Percentiles rank a stretch among this genome's conserved stretches.
Evolutionary conservation across 805 yeast genomes (phyloP).

Genomic region (Lipomyces chichibuensis): DNA sequence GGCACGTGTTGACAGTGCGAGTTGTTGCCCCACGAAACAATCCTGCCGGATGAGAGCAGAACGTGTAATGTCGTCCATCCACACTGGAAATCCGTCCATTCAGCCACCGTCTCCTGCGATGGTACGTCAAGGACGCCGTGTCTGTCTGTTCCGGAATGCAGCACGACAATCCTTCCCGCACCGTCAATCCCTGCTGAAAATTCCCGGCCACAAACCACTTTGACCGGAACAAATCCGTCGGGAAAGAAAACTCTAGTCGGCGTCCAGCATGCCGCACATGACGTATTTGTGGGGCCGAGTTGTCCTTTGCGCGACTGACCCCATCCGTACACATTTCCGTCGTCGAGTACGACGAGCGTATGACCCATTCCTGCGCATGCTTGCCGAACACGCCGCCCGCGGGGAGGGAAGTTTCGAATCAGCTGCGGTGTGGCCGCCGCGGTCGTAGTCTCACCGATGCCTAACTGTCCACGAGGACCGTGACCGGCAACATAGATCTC

Average conservation of each 20-base stretch:
- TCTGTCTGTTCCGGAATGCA: constrained; percentile 7
- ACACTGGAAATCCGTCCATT: constrained; percentile 43
- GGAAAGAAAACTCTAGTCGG: constrained; percentile 11
- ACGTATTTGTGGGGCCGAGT: constrained; percentile 40
- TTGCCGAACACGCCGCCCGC: constrained; percentile 25
- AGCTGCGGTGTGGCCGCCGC: not conserved
- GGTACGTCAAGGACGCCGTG: constrained; percentile 10
- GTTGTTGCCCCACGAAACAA: constrained; percentile 70
- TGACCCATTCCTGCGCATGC: constrained; percentile 45
- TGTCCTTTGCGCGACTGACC: constrained; percentile 70
- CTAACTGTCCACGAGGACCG: constrained; percentile 78
- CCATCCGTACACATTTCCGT: constrained; percentile 63
- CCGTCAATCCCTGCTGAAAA: constrained; percentile 50
- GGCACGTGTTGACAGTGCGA: constrained; percentile 68
- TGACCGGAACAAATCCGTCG: constrained; percentile 12
- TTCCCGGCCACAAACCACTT: constrained; percentile 59
- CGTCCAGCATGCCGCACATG: not conserved
- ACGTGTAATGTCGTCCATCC: constrained; percentile 86
- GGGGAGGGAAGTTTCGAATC: constrained; percentile 33
- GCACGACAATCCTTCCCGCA: constrained; percentile 31
- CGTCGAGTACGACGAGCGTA: constrained; percentile 39
- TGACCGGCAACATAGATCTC: constrained; percentile 57
- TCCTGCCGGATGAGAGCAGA: constrained; percentile 36
- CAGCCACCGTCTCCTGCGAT: not conserved
- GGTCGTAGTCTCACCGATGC: constrained; percentile 47